Base-by-base conservation (phyloP, 345 rosid genomes). In the Barbarea vulgaris region DNA sequence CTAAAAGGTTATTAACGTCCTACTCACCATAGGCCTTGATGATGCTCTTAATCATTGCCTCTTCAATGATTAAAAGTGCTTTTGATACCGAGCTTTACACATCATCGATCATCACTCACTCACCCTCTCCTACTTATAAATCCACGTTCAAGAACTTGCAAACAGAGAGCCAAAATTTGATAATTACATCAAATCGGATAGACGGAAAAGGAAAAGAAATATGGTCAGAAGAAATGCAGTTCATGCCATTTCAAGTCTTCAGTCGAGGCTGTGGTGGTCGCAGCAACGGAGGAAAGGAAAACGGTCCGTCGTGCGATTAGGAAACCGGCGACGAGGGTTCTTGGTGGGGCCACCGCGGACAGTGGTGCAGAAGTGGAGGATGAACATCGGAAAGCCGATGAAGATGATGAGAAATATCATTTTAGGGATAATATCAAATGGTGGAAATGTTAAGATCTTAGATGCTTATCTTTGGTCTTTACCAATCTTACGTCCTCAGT, bases 281-380 rank as follows among this genome's bases (percentile, higher is more conserved):
- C 82, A 77, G 10, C 68, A 77, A 80, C 79, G 87, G 77, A 67
- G 75, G 54, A 83, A 85, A 83, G 81, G 94, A 60, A 80, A 85
- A 72, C 69, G 86, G 50, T 71, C 75, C 9, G 50, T 82, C 82
- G 84, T 86, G 7, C 79, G 95, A 76, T 85, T 94, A 15, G 96
- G 97, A 73, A 88, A 86, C 64, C 81, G 78, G 77, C 84, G 93
- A 12, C 69, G 93, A 10, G 93, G 96, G 53, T 84, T 91, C 75
- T 82, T 80, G 47, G 77, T 88, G 0, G 89, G 90, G 34, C 76
- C 87, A 39, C 44, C 74, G 2, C 80, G 96, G 22, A 66, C 78
- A 62, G 91, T 82, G 78, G 84, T 87, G 39, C 77, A 71, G 66
- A 90, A 80, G n/a, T 94, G 98, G 98, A 81, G 86, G 13, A 76